Base-by-base conservation (phyloP, 1,139 yeast genomes). In the Kodamaea derodonti region DNA sequence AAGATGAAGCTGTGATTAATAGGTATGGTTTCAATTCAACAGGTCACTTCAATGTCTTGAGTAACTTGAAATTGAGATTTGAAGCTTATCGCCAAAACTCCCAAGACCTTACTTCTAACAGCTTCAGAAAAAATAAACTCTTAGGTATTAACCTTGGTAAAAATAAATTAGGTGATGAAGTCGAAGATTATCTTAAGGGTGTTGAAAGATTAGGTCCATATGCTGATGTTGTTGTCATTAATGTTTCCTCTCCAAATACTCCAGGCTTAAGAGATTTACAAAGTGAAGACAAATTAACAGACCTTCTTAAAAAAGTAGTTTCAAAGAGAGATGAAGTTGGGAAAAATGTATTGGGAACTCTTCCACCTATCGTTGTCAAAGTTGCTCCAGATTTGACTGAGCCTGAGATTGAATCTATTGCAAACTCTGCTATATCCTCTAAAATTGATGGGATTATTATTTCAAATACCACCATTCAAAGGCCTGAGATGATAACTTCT, bases 191-290 rank as follows among this genome's bases (percentile, higher is more conserved):
- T 52, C 76, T 84, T 34, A 72, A 75, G 44, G 98, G 98, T 39
- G 95, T 92, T 26, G 75, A 77, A 40, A 69, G 82, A 36, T 76
- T 90, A 47, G 95, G 95, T 8, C 78, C 81, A 11, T 80, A 73
- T 50, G 96, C 97, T 4, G 97, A 92, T 61, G 90, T 86, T 5
- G 65, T 90, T 39, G 92, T 90, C 26, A 75, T 90, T 44, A 90
- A 90, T 51, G 96, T 90, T n/a, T 87, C 96, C 0, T 84, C 95
- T 32, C 98, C 98, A 41, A 90, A 90, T 56, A 92, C 97, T 1
- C 97, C 97, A 2, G 97, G 97, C 2, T 71, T 90, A 45, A 77
- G 97, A 51, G 87, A 81, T 47, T 72, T 90, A 45, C 98, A 90
- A 62, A 75, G 67, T 41, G 95, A 86, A 49, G 72, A 70, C 41